phyloP scores from a whole-genome alignment of 345 rosid species.

The Angophora floribunda region DNA sequence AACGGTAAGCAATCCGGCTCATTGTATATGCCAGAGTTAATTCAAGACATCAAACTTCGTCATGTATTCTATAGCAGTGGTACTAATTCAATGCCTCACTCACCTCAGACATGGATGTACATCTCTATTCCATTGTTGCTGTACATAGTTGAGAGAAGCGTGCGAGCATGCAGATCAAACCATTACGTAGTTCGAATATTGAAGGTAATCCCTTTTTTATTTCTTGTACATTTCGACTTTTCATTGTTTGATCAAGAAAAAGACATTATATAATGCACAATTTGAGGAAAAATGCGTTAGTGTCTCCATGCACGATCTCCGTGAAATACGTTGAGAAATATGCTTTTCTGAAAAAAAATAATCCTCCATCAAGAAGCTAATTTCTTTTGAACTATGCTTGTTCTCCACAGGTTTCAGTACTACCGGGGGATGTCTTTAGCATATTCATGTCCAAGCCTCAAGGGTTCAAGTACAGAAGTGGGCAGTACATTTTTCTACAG shows the following conservation, averaged over 20 bases:
- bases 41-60: background rate
- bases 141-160: conserved; percentile 61
- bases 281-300: background rate
- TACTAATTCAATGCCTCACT: background rate
- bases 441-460: conserved; percentile 79
- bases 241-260: background rate
- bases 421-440: conserved; percentile 88
- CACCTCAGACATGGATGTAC: conserved; percentile 93
- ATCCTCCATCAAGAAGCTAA: background rate
- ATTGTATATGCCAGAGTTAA: background rate
- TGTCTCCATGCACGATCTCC: background rate
- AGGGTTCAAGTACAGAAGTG: conserved; percentile 88
- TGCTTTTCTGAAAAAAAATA: background rate
- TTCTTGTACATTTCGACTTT: background rate
- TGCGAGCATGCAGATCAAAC: conserved; percentile 71
- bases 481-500: conserved; percentile 88
- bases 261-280: background rate
- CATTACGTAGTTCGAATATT: conserved; percentile 60
- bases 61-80: background rate
- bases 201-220: conserved; percentile 34
- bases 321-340: background rate
- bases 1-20: conserved; percentile 41
- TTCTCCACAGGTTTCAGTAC: conserved; percentile 56
- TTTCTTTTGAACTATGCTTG: background rate
- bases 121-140: conserved; percentile 68